A percentile compares a stretch with the other conserved stretches of the same genome.
These are phyloP conservation scores for Myriosclerotinia scirpicola DNA, from an alignment of 2,329 filamentous ascomycete genomes.

Conservation along the genomic window DNA sequence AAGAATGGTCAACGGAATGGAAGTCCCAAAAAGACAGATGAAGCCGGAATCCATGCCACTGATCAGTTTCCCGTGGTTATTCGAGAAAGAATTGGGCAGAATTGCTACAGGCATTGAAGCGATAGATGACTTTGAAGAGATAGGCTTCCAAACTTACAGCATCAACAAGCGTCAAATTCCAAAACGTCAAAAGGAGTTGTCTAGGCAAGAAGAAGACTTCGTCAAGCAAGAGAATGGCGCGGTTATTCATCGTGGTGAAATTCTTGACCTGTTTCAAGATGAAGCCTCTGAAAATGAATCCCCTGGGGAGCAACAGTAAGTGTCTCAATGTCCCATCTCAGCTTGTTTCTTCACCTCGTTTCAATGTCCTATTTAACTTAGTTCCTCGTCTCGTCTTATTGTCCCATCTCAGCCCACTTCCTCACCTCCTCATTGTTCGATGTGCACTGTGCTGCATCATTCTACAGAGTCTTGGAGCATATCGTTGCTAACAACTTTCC, in stretches of 20 bases:
- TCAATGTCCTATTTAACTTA: no score
- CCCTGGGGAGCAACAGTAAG: neutral
- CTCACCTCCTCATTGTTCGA: no score
- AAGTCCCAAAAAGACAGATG: slow-evolving; percentile 43
- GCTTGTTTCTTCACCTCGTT: no score
- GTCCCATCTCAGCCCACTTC: neutral
- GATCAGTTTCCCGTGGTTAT: slow-evolving; percentile 94
- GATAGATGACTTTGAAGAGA: slow-evolving; percentile 31
- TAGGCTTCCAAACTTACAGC: slow-evolving; percentile 29
- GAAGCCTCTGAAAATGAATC: slow-evolving; percentile 18
- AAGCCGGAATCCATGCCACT: slow-evolving; percentile 65
- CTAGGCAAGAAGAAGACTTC: slow-evolving; percentile 33
- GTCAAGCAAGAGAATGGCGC: slow-evolving; percentile 37
- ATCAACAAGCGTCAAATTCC: slow-evolving; percentile 21
- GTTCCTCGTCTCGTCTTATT: no score
- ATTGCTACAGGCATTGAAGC: slow-evolving; percentile 55
- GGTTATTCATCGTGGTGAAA: slow-evolving; percentile 39
- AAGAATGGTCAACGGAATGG: slow-evolving; percentile 43
- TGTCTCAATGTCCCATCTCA: no score
- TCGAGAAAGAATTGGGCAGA: slow-evolving; percentile 67
- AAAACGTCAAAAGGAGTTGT: slow-evolving; percentile 17
- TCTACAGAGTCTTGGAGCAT: no score
- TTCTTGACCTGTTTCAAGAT: slow-evolving; percentile 38
- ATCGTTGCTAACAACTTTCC: no score
- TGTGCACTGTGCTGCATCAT: no score